Base-by-base conservation (phyloP, 2,329 filamentous ascomycete genomes). In the Coniochaeta hoffmannii region DNA sequence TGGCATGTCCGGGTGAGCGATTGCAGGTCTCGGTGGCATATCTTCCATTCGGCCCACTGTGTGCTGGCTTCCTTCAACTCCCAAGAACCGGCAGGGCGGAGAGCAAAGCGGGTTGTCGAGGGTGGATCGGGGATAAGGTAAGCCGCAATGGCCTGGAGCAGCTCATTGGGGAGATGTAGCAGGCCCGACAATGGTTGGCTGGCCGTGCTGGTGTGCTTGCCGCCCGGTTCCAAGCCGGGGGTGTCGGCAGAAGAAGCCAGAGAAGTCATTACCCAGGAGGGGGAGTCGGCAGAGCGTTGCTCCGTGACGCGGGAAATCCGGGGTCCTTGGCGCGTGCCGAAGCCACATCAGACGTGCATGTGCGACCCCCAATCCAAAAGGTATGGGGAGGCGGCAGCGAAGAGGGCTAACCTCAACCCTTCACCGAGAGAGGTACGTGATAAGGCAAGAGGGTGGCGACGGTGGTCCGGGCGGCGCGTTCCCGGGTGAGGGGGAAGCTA, bases 61-160 rank as follows among this genome's bases (percentile, higher is more conserved):
- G 59, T 57, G 41, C 22, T 41, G 17, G 62, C 63, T 59, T 64
- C 60, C 7, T 57, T 58, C 17, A 62, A 60, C 32, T 61, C 62
- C 64, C 64, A 66, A 31, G 62, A 63, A 50, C 62, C 62, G 3
- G 55, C 55, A 10, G 58, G 55, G 7, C 62, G 61, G 17, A 66
- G 63, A 3, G 59, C 57, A 32, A 66, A 66, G 11, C 64, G 60
- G 22, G 63, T 66, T 1, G 64, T 66, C 41, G 58, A 49, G 4
- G 62, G 62, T 12, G 50, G 22, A 8, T 51, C 17, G 19, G 63
- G 64, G 12, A 63, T 56, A 32, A 66, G 57, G 19, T 44, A 57
- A 38, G 59, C 60, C 53, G 61, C 63, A 53, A 66, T 66, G 53
- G 59, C 62, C 49, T 60, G 54, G 19, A 66, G 55, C 12, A 66